Evolutionary conservation across 257 asterid genomes (phyloP).

Genomic region (Salvia rosmarinus): DNA sequence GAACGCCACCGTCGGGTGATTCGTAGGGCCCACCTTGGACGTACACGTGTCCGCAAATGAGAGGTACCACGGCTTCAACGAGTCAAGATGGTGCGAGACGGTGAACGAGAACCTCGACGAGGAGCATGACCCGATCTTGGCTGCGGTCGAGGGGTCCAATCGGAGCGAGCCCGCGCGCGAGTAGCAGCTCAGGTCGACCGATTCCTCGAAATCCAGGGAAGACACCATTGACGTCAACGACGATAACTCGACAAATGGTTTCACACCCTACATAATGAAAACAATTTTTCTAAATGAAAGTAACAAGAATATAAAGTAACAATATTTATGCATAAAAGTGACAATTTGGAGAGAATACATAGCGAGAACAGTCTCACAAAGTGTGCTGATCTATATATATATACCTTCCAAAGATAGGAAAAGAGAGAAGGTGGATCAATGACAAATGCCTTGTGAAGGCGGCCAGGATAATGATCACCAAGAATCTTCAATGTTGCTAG

Average conservation of each 20-base stretch:
- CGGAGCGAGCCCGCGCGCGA: constrained; percentile 76
- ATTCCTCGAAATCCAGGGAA: constrained; percentile 75
- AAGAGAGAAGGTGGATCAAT: constrained; percentile 92
- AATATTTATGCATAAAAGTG: no score
- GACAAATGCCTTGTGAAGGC: constrained; percentile 78
- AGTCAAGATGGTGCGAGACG: constrained; percentile 79
- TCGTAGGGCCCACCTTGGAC: constrained; percentile 66
- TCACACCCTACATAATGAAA: constrained; percentile 95
- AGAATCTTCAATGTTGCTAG: constrained; percentile 74
- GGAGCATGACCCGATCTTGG: constrained; percentile 73
- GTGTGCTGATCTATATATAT: no score
- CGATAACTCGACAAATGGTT: constrained; percentile 77
- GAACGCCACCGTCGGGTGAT: constrained; percentile 11
- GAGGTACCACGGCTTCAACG: constrained; percentile 90
- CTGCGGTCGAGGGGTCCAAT: constrained; percentile 56
- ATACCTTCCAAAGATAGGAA: constrained; percentile 98
- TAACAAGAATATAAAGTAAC: no score
- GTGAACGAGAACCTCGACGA: constrained; percentile 89
- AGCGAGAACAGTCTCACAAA: no score
- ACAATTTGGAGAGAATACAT: no score
- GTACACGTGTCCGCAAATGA: constrained; percentile 63
- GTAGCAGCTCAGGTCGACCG: constrained; percentile 52
- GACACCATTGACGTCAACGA: constrained; percentile 54
- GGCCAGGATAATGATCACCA: constrained; percentile 77
- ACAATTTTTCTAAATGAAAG: no score